Conservation (phyloP, 148 eudicot species). For the Bassia scoparia region DNA sequence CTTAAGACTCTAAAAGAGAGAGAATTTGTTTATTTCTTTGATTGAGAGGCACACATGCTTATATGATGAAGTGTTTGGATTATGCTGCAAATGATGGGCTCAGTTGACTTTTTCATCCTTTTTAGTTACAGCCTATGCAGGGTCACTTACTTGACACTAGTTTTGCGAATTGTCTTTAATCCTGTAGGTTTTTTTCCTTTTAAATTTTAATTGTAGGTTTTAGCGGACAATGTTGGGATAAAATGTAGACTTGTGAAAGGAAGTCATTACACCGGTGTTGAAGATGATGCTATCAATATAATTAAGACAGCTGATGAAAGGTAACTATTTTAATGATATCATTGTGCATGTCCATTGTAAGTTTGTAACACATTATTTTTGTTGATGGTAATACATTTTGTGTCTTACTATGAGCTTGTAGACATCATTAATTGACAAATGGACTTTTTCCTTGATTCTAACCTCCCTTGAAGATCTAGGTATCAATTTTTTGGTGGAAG, state of each 20-base stretch:
- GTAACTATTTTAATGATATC: slow-evolving; percentile 30
- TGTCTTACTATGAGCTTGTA: background rate
- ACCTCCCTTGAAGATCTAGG: slow-evolving; percentile 1
- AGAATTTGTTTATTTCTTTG: too few relatives aligned
- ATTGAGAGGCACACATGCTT: too few relatives aligned
- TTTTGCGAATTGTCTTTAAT: slow-evolving; percentile 5
- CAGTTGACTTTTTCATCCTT: background rate
- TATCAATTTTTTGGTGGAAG: background rate
- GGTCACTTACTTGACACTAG: background rate
- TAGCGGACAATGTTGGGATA: slow-evolving; percentile 90
- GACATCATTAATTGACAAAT: slow-evolving; percentile 4
- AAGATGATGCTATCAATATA: slow-evolving; percentile 91
- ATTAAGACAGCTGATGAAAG: slow-evolving; percentile 75
- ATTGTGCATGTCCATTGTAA: background rate
- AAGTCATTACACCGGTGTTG: slow-evolving; percentile 90
- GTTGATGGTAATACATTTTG: background rate
- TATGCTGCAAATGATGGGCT: background rate
- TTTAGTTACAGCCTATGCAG: background rate
- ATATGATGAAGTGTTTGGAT: too few relatives aligned
- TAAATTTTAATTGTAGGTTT: slow-evolving; percentile 49
- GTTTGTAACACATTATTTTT: background rate
- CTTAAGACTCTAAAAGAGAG: too few relatives aligned
- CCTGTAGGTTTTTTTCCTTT: slow-evolving; percentile 15
- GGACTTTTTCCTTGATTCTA: background rate
- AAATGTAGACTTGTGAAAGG: slow-evolving; percentile 90